These are phyloP conservation scores for Ceratocystiopsis sp. DNA, from an alignment of 2,329 filamentous ascomycete species.

Conservation along the genomic window DNA sequence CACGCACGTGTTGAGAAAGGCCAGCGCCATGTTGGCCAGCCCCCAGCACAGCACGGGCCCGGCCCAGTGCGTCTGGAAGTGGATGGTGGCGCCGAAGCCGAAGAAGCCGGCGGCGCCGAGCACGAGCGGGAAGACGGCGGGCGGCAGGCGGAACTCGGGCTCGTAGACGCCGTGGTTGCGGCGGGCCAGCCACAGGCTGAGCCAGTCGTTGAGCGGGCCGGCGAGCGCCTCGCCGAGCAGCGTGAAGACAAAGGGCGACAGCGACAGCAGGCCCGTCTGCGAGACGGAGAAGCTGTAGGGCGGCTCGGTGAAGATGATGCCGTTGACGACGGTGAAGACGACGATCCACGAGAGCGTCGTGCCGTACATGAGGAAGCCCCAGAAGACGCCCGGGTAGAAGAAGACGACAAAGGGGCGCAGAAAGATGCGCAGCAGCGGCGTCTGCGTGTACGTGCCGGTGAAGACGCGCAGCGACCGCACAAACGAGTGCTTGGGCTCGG, in stretches of 20 bases:
- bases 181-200: constrained; percentile 66
- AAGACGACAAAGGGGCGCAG: constrained; percentile 68
- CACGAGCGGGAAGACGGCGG: constrained; percentile 66
- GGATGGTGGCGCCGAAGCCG: constrained; percentile 88
- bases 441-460: constrained; percentile 19
- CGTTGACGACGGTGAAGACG: constrained; percentile 76
- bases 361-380: constrained; percentile 71
- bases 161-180: constrained; percentile 90
- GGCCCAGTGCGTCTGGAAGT: constrained; percentile 59
- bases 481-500: constrained; percentile 15
- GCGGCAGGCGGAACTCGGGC: constrained; percentile 79
- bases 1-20: constrained; percentile 72
- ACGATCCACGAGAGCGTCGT: constrained; percentile 92
- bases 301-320: constrained; percentile 56
- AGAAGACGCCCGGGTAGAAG: constrained; percentile 75
- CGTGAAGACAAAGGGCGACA: constrained; percentile 78
- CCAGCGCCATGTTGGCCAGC: constrained; percentile 80
- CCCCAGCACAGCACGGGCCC: constrained; percentile 91
- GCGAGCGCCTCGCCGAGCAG: constrained; percentile 84
- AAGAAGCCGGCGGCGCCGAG: constrained; percentile 74
- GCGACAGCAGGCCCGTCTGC: constrained; percentile 68
- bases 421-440: constrained; percentile 23
- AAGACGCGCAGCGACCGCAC: constrained; percentile 18
- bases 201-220: constrained; percentile 64
- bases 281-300: constrained; percentile 69